Evolutionary conservation across 805 yeast genomes (phyloP), one percentile per base, ranked within the genome.

Genomic region (Suhomyces faveliae): DNA sequence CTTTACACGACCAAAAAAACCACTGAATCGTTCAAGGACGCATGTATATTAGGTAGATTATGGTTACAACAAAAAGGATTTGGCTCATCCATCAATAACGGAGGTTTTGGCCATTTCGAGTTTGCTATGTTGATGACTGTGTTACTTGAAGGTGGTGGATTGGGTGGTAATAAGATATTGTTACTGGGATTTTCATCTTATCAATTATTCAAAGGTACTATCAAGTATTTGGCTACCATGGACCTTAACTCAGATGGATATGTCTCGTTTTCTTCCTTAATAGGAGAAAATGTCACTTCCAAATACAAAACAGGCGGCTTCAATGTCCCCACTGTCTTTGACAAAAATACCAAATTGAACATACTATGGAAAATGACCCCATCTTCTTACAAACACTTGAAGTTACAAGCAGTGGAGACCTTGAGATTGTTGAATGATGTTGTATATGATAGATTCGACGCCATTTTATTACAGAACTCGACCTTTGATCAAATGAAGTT

Each of bases 81-180:
- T 49, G 75, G 80, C 9, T 81, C 95, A 0, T 67, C 78, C 12
- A 62, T 85, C 25, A 73, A 79, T 13, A 73, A 78, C 38, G 87
- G 88, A 25, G 98, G 98, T 0, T 92, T 94, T 65, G 98, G 98
- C 10, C 87, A 85, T 57, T 89, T 89, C 63, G 98, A 94, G 68
- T 90, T 90, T 64, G 84, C 90, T 24, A 70, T 85, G 33, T 66
- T 92, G 43, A 81, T 89, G 83, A 84, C 96, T 37, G 86, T 90
- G 1, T 69, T 94, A 46, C 71, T 94, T 38, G 82, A 84, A 51
- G 97, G 97, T 57, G 95, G 95, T 56, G 91, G 92, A 50, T 65
- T 71, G 5, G 76, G 74, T 54, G 94, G 95, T 11, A 85, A 84
- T 58, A 86, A 83, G 58, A 84, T 89, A 20, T 73, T 94, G 47